phyloP scores from a whole-genome alignment of 1,139 yeast genomes.

The Pichia sp. region DNA sequence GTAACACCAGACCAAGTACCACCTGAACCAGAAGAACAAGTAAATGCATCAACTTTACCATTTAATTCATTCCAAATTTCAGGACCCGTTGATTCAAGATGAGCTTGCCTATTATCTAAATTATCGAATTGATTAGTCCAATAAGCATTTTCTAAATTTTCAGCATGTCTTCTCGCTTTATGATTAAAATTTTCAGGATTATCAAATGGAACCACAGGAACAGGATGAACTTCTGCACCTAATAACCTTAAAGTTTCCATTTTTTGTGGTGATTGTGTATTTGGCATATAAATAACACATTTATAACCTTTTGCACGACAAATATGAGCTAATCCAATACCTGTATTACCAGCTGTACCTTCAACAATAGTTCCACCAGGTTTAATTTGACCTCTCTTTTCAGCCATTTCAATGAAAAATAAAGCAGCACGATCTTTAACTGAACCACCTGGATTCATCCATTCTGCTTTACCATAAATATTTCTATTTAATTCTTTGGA shows the following conservation, averaged over 20 bases:
- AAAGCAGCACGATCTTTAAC: slow-evolving; percentile 89
- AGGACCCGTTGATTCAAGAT: slow-evolving; percentile 87
- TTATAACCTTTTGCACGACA: slow-evolving; percentile 79
- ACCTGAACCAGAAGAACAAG: slow-evolving; percentile 88
- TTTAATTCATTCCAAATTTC: slow-evolving; percentile 85
- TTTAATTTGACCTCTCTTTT: slow-evolving; percentile 49
- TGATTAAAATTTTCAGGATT: slow-evolving; percentile 82
- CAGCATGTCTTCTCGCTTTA: slow-evolving; percentile 81
- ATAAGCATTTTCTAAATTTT: slow-evolving; percentile 62
- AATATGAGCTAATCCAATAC: slow-evolving; percentile 85
- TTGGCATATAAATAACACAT: slow-evolving; percentile 83
- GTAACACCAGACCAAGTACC: slow-evolving; percentile 86
- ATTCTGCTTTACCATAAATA: slow-evolving; percentile 83
- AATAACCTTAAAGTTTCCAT: slow-evolving; percentile 64
- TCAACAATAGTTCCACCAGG: slow-evolving; percentile 61
- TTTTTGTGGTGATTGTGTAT: slow-evolving; percentile 75
- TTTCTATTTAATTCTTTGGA: slow-evolving; percentile 67
- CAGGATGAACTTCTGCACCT: slow-evolving; percentile 85
- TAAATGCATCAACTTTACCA: slow-evolving; percentile 77
- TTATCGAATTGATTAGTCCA: slow-evolving; percentile 94
- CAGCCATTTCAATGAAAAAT: slow-evolving; percentile 74
- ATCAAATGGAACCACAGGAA: slow-evolving; percentile 79
- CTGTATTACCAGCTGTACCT: slow-evolving; percentile 79
- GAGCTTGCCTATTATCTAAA: slow-evolving; percentile 80
- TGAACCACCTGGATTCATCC: slow-evolving; percentile 92